Conservation (phyloP, 2,329 filamentous ascomycete genomes). For the Penicillium sp. region DNA sequence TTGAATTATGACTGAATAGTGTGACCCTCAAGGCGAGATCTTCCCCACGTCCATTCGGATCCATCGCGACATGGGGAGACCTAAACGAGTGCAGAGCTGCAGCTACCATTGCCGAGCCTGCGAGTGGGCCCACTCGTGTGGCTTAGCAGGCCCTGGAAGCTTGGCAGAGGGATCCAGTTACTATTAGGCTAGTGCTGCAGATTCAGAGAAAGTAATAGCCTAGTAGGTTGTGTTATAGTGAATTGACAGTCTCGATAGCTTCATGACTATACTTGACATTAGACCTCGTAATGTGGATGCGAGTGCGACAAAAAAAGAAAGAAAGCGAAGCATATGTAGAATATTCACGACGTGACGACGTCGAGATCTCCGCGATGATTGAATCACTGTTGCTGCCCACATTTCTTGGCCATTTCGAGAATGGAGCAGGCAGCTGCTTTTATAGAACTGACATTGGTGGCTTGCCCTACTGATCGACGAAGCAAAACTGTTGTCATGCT, state of each 20-base stretch:
- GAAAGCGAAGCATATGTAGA: not conserved
- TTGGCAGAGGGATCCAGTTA: constrained; percentile 14
- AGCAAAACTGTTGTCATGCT: not conserved
- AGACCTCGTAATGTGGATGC: not conserved
- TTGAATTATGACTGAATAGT: not conserved
- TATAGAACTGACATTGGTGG: constrained; percentile 17
- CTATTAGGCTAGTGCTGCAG: too few relatives aligned
- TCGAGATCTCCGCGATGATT: not conserved
- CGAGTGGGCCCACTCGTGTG: constrained; percentile 18
- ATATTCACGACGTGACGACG: too few relatives aligned
- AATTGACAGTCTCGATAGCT: too few relatives aligned
- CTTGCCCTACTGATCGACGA: constrained; percentile 5
- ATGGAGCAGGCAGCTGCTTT: constrained; percentile 25
- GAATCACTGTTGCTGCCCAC: not conserved
- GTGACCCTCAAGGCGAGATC: too few relatives aligned
- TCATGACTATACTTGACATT: not conserved
- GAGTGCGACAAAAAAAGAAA: too few relatives aligned
- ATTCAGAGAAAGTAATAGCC: too few relatives aligned
- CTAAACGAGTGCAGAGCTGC: constrained; percentile 3
- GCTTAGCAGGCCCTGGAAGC: constrained; percentile 15
- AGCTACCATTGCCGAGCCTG: not conserved
- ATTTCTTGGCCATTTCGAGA: constrained; percentile 15
- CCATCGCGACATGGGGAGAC: constrained; percentile 2
- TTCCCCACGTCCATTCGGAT: constrained; percentile 1
- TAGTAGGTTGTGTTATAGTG: too few relatives aligned